phyloP scores from a whole-genome alignment of 106 monocot species.

The Dendrobium nobile region DNA sequence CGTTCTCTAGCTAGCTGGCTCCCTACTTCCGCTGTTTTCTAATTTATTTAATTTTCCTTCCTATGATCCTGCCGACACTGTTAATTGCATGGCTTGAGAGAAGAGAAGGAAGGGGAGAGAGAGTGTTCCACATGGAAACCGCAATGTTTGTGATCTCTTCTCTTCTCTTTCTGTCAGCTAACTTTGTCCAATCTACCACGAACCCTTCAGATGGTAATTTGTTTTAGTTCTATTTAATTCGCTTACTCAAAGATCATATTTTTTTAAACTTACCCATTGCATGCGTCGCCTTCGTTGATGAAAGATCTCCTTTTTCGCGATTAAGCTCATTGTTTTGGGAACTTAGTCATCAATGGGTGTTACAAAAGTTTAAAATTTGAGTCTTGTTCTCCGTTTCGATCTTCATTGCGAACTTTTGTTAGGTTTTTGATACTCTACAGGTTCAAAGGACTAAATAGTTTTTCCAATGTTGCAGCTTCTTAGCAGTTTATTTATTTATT shows the following conservation, averaged over 20 bases:
- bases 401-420: neutral
- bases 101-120: neutral
- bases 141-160: slow-evolving; percentile 8
- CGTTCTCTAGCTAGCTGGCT: neutral
- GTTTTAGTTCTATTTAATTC: neutral
- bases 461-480: no score
- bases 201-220: slow-evolving; percentile 29
- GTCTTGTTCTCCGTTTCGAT: neutral
- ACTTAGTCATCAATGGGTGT: neutral
- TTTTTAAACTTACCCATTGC: neutral
- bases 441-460: neutral
- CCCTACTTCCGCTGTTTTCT: neutral
- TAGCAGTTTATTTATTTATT: neutral
- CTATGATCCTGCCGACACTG: slow-evolving; percentile 1
- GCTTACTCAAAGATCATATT: neutral
- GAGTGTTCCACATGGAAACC: slow-evolving; percentile 6
- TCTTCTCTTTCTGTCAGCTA: slow-evolving; percentile 6
- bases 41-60: neutral
- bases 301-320: neutral
- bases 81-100: neutral
- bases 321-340: neutral
- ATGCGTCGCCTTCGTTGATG: neutral
- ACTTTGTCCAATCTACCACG: slow-evolving; percentile 13
- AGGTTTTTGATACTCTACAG: neutral
- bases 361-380: slow-evolving; percentile 1